Evolutionary conservation across 768 basidiomycete species (phyloP).

Genomic region (Tylopilus sp.): DNA sequence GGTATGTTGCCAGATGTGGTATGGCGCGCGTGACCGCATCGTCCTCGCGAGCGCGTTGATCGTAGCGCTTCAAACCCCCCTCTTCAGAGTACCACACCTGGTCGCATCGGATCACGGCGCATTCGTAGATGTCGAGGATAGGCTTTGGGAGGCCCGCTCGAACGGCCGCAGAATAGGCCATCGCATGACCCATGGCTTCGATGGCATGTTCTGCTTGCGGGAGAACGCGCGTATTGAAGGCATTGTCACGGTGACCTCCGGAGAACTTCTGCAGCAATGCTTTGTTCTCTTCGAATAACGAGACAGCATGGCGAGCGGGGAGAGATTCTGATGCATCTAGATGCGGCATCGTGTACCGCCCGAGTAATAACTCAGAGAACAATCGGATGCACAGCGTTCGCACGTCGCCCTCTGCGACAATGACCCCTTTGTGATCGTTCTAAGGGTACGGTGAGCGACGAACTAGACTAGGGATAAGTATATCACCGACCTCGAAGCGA

Average conservation of each 20-base stretch:
- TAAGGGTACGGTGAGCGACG: conserved; percentile 15
- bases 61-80: conserved; percentile 26
- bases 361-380: conserved; percentile 56
- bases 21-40: conserved; percentile 24
- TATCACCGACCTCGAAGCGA: conserved; percentile 43
- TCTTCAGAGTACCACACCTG: conserved; percentile 1
- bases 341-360: conserved; percentile 50
- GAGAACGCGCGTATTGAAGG: conserved; percentile 52
- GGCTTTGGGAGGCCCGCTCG: conserved; percentile 41
- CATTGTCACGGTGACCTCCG: conserved; percentile 16
- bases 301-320: conserved; percentile 48
- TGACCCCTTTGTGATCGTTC: conserved; percentile 49
- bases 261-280: conserved; percentile 35
- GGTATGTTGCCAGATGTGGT: conserved; percentile 37
- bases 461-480: background rate
- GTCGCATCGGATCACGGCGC: conserved; percentile 27
- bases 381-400: conserved; percentile 52
- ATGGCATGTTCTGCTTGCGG: conserved; percentile 52
- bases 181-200: conserved; percentile 62
- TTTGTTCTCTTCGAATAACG: conserved; percentile 46
- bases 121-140: conserved; percentile 56
- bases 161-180: conserved; percentile 55
- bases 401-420: conserved; percentile 56
- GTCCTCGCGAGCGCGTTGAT: conserved; percentile 48
- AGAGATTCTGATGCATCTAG: conserved; percentile 43